Conservation (phyloP, 2,329 filamentous ascomycete species). For the Calonectria henricotiae region DNA sequence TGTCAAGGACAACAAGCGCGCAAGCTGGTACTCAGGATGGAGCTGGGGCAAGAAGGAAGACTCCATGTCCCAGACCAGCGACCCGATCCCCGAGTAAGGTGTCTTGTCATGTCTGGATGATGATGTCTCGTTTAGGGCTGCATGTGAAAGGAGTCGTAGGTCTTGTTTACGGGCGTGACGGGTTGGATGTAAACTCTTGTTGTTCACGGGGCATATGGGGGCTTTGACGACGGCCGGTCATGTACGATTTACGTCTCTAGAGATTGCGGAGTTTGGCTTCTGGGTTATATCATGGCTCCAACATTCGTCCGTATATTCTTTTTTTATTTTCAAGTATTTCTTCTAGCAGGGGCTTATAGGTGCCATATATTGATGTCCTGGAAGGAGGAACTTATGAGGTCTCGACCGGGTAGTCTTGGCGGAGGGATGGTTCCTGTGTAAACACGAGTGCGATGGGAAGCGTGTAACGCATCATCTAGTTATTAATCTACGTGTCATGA, state of each 20-base stretch:
- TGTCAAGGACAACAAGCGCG: conserved; percentile 71
- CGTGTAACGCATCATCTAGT: conserved; percentile 34
- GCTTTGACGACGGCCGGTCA: conserved; percentile 48
- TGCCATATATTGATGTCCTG: conserved; percentile 42
- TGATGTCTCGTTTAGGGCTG: conserved; percentile 27
- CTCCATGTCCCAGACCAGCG: conserved; percentile 48
- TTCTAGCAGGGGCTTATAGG: conserved; percentile 37
- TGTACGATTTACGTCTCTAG: conserved; percentile 55
- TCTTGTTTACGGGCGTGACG: conserved; percentile 45
- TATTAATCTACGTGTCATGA: conserved; percentile 26
- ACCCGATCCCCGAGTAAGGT: conserved; percentile 58
- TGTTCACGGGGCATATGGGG: conserved; percentile 48
- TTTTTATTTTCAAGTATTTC: conserved; percentile 34
- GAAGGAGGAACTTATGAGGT: conserved; percentile 24
- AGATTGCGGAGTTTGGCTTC: conserved; percentile 55
- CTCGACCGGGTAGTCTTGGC: conserved; percentile 12
- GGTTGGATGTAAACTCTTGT: conserved; percentile 50
- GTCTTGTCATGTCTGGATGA: conserved; percentile 27
- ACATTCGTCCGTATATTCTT: conserved; percentile 48
- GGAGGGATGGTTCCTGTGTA: conserved; percentile 10
- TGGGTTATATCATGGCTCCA: conserved; percentile 52
- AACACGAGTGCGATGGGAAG: conserved; percentile 1
- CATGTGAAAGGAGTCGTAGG: conserved; percentile 25
- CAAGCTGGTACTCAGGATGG: conserved; percentile 78
- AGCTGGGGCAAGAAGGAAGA: conserved; percentile 70